Percentiles rank a stretch among this genome's conserved stretches.
These are phyloP conservation scores for Hirsutella rhossiliensis DNA, from an alignment of 2,329 filamentous ascomycete species.

Conservation along the genomic window DNA sequence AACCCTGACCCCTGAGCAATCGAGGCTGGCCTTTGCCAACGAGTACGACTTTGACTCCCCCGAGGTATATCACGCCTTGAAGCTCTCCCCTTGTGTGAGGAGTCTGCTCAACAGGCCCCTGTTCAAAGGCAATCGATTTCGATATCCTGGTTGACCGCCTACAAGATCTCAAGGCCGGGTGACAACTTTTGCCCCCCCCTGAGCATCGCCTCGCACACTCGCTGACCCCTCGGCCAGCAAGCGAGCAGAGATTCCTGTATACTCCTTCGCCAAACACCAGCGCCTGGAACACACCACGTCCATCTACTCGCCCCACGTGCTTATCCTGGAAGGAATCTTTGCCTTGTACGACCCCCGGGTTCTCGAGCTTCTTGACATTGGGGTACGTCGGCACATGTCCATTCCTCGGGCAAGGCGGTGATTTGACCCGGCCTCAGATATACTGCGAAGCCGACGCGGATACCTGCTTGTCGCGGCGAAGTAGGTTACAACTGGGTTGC, in stretches of 20 bases:
- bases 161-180: constrained; percentile 84
- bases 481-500: constrained; percentile 34
- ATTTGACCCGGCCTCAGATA: constrained; percentile 41
- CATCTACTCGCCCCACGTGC: constrained; percentile 91
- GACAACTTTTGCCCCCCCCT: constrained; percentile 17
- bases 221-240: constrained; percentile 39
- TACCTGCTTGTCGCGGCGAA: constrained; percentile 78
- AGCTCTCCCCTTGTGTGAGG: not conserved
- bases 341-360: constrained; percentile 83
- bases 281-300: constrained; percentile 68
- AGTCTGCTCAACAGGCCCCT: not conserved
- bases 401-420: no score
- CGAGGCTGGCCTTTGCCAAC: constrained; percentile 69
- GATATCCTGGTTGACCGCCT: constrained; percentile 72
- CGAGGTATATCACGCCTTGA: constrained; percentile 31
- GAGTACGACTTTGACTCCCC: constrained; percentile 96
- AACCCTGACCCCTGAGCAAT: constrained; percentile 67
- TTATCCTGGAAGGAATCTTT: constrained; percentile 93
- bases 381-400: constrained; percentile 34
- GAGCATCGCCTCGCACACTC: not conserved
- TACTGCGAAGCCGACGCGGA: constrained; percentile 96
- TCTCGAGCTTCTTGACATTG: constrained; percentile 80
- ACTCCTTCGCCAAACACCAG: constrained; percentile 89
- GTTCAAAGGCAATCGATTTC: constrained; percentile 69
- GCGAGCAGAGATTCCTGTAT: constrained; percentile 82